These are phyloP conservation scores for Skeletonema grethae DNA, from an alignment of 108 stramenopile genomes.

Conservation along the genomic window DNA sequence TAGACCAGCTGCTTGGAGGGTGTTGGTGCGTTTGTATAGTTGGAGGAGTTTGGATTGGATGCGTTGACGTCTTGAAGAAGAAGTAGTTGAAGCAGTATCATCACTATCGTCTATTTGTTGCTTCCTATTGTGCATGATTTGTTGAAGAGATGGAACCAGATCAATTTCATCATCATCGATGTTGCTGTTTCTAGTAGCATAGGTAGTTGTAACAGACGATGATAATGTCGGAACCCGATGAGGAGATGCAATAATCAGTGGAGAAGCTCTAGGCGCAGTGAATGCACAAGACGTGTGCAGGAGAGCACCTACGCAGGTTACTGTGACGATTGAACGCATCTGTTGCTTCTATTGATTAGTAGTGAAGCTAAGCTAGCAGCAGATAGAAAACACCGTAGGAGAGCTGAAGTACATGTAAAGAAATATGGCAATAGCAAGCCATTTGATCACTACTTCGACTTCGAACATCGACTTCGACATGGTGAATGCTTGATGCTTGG, in stretches of 20 bases:
- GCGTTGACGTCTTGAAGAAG: background rate
- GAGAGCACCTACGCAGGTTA: background rate
- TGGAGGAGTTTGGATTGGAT: conserved; percentile 7
- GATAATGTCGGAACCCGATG: background rate
- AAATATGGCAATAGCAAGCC: too few species aligned
- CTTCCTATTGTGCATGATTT: background rate
- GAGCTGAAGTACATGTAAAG: too few species aligned
- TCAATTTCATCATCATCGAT: conserved; percentile 6
- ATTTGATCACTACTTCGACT: too few species aligned
- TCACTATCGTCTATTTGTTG: background rate
- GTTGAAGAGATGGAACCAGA: conserved; percentile 1
- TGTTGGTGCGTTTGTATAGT: conserved; percentile 43
- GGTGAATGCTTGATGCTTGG: too few species aligned
- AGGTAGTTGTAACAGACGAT: background rate
- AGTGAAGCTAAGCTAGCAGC: background rate
- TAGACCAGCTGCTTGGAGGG: conserved; percentile 48
- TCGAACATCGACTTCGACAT: too few species aligned
- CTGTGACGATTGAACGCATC: background rate
- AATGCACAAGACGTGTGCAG: conserved; percentile 5
- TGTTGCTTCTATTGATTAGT: background rate
- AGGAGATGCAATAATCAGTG: background rate
- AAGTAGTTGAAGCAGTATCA: background rate
- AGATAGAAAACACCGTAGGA: too few species aligned
- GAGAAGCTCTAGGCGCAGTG: background rate
- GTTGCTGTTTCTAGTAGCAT: background rate